These are phyloP conservation scores for Kluyveromyces dobzhanskii DNA, from an alignment of 805 yeast genomes.

Conservation along the genomic window DNA sequence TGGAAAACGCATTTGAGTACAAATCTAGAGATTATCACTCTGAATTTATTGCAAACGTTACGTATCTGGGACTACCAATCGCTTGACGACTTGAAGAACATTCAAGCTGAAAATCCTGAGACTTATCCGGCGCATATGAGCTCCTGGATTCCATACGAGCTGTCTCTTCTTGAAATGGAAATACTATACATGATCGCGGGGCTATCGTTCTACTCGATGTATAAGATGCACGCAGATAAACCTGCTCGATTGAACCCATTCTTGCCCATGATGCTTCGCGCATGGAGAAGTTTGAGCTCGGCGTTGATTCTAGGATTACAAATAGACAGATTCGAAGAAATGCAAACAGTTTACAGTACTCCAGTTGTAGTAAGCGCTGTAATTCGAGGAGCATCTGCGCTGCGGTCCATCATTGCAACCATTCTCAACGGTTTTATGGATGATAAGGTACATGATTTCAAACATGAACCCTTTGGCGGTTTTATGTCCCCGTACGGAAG, in stretches of 20 bases:
- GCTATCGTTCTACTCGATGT: slow-evolving; percentile 36
- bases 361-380: slow-evolving; percentile 42
- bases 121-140: slow-evolving; percentile 29
- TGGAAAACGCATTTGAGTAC: slow-evolving; percentile 22
- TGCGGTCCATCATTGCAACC: slow-evolving; percentile 54
- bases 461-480: slow-evolving; percentile 48
- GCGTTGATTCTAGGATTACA: slow-evolving; percentile 53
- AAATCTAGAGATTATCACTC: slow-evolving; percentile 25
- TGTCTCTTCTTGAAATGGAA: slow-evolving; percentile 34
- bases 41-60: slow-evolving; percentile 15
- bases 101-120: slow-evolving; percentile 12
- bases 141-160: slow-evolving; percentile 29
- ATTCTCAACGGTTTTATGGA: slow-evolving; percentile 44
- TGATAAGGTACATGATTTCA: slow-evolving; percentile 43
- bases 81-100: slow-evolving; percentile 15
- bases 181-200: slow-evolving; percentile 39
- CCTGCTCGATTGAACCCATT: slow-evolving; percentile 49
- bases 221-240: slow-evolving; percentile 33
- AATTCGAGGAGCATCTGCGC: slow-evolving; percentile 55
- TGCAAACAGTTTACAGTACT: slow-evolving; percentile 29
- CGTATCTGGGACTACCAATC: slow-evolving; percentile 22
- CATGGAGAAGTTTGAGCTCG: slow-evolving; percentile 62
- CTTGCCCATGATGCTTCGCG: slow-evolving; percentile 42
- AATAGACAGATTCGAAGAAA: slow-evolving; percentile 45
- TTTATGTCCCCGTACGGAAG: slow-evolving; percentile 65